Percentiles rank a stretch among this genome's conserved stretches.
Evolutionary conservation across 2,329 filamentous ascomycete species (phyloP).

Genomic region (Penicillium sclerotigenum): DNA sequence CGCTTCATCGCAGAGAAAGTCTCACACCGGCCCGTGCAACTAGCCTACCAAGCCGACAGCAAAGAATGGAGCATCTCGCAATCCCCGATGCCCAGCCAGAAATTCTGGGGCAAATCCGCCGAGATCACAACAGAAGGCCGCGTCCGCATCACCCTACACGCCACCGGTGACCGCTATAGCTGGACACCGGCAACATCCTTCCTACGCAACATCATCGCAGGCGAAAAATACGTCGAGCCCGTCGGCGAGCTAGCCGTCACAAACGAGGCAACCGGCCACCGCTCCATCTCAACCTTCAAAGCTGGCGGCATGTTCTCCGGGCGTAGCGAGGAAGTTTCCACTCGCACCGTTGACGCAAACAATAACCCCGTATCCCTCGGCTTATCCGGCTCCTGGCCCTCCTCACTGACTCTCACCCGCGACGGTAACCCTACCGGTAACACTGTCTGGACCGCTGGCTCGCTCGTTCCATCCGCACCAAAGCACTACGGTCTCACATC

Average conservation of each 20-base stretch:
- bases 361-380: conserved; percentile 65
- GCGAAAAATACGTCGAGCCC: conserved; percentile 96
- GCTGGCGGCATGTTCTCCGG: conserved; percentile 96
- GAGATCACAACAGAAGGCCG: conserved; percentile 92
- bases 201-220: conserved; percentile 91
- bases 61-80: conserved; percentile 83
- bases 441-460: conserved; percentile 74
- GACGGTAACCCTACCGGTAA: conserved; percentile 60
- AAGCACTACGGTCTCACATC: conserved; percentile 83
- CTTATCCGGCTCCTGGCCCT: conserved; percentile 81
- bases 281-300: conserved; percentile 86
- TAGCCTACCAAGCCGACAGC: conserved; percentile 90
- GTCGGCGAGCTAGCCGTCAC: conserved; percentile 82
- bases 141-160: conserved; percentile 72
- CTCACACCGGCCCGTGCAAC: conserved; percentile 82
- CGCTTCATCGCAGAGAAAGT: conserved; percentile 95
- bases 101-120: conserved; percentile 97
- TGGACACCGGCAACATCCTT: conserved; percentile 89
- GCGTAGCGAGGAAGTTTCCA: conserved; percentile 80
- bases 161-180: conserved; percentile 75
- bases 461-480: conserved; percentile 72
- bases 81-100: conserved; percentile 83
- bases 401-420: conserved; percentile 63
- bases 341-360: conserved; percentile 66
- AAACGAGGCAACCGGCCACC: conserved; percentile 79